Evolutionary conservation across 2,329 filamentous ascomycete genomes (phyloP).

Genomic region (Fusarium illudens): DNA sequence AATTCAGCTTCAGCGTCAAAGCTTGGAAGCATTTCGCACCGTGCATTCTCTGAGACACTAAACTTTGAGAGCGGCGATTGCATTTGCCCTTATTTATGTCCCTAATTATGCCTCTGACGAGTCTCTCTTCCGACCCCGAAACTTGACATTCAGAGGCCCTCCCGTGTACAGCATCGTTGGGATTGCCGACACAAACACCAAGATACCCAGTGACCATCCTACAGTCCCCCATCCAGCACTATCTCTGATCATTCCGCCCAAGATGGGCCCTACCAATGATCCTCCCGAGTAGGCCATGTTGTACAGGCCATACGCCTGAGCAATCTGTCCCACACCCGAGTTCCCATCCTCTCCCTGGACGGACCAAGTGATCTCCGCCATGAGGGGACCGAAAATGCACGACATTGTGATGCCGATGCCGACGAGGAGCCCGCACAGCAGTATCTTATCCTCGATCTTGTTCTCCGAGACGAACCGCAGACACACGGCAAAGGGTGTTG

Average conservation of each 20-base stretch:
- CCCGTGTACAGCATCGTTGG: slow-evolving; percentile 44
- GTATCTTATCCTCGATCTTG: slow-evolving; percentile 42
- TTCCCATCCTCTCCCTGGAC: slow-evolving; percentile 36
- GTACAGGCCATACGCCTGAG: slow-evolving; percentile 48
- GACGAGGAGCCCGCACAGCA: slow-evolving; percentile 46
- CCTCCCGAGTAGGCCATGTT: slow-evolving; percentile 49
- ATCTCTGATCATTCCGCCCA: slow-evolving; percentile 48
- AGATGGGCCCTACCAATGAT: slow-evolving; percentile 45
- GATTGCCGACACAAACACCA: slow-evolving; percentile 42
- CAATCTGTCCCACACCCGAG: slow-evolving; percentile 42
- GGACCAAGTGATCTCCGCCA: slow-evolving; percentile 50
- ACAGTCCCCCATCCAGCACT: slow-evolving; percentile 46
- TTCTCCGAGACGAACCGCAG: slow-evolving; percentile 46
- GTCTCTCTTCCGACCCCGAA: slow-evolving; percentile 37
- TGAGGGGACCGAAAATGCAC: slow-evolving; percentile 47
- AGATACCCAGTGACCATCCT: slow-evolving; percentile 44
- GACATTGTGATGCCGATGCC: slow-evolving; percentile 44
- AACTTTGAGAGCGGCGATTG: neutral
- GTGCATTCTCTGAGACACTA: neutral
- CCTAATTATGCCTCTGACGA: neutral
- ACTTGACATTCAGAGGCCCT: slow-evolving; percentile 33
- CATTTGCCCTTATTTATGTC: neutral
- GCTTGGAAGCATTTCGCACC: neutral
- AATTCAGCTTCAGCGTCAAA: neutral
- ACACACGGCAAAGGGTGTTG: slow-evolving; percentile 47